Evolutionary conservation across 2,329 filamentous ascomycete species (phyloP).

Genomic region (Cadophora malorum): DNA sequence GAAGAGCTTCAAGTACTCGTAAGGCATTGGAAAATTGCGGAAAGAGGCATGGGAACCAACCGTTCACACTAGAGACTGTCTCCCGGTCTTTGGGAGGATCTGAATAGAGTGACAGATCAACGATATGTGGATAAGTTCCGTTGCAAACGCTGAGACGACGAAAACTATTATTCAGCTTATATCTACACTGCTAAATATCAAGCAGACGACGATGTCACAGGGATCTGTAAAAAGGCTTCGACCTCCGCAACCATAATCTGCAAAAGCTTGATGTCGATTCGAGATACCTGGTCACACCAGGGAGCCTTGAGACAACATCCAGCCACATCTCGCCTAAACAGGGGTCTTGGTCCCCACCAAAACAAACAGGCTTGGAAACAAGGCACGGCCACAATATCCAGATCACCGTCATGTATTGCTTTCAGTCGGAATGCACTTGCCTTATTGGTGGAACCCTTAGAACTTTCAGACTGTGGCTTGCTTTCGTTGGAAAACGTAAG

Average conservation of each 20-base stretch:
- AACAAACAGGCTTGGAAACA: slow-evolving; percentile 19
- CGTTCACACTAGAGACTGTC: no score
- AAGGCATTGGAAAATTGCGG: no score
- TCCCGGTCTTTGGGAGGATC: no score
- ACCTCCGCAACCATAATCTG: not conserved
- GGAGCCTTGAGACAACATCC: not conserved
- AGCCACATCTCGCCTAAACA: slow-evolving; percentile 11
- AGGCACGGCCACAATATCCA: slow-evolving; percentile 20
- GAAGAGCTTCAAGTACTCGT: no score
- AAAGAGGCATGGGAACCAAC: no score
- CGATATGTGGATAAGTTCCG: no score
- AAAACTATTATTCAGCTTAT: no score
- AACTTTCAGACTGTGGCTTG: not conserved
- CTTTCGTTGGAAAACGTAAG: not conserved
- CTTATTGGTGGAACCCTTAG: not conserved
- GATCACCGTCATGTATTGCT: slow-evolving; percentile 9
- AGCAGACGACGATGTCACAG: no score
- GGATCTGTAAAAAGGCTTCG: not conserved
- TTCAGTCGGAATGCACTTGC: not conserved
- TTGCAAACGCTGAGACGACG: no score
- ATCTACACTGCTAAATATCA: no score
- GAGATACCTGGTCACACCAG: not conserved
- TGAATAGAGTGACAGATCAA: no score
- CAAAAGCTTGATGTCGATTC: not conserved
- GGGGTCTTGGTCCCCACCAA: not conserved